Base-by-base conservation (phyloP, 257 asterid genomes). In the Nyctanthes arbortristis region DNA sequence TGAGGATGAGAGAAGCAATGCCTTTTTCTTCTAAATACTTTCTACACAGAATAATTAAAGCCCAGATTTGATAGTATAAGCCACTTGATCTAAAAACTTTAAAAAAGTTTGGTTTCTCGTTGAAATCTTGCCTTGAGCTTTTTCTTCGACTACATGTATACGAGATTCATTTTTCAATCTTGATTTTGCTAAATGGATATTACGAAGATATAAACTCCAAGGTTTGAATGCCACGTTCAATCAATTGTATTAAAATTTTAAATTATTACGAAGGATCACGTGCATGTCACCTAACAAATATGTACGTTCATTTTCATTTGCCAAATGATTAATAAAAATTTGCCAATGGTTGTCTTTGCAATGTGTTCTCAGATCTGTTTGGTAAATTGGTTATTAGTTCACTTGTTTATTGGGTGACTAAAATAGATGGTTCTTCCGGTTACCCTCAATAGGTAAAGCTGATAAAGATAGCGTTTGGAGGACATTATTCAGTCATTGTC, bases 1-100 rank as follows among this genome's bases (percentile, higher is more conserved):
- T 55, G 34, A 54, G 40, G 36, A 4, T 49, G 58, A 49, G 27
- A 20, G 2, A 20, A 28, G 13, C 28, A 49, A 61, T 18, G 63
- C 12, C 68, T 55, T 68, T 70, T 67, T 58, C 70, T 69, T 59
- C 73, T 77, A 69, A 66, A 32, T 69, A 80, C 76, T 77, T 70
- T 75, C 40, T 62, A 73, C 77, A 75, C 78, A 67, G 29, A 63
- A 52, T 18, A 58, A 20, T 37, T 24, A 62, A 13, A 59, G 47
- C 62, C 54, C 54, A 75, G 61, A 63, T 37, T 58, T 32, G n/a
- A n/a, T 73, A 36, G 66, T 74, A 71, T 65, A 64, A 71, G 33
- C 63, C 73, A 7, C 52, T 40, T 54, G 3, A 52, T 37, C 52
- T 49, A 24, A 49, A 49, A 49, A n/a, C n/a, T n/a, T n/a, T n/a